These are phyloP conservation scores for Claviceps africana DNA, from an alignment of 2,329 filamentous ascomycete genomes.

Conservation along the genomic window DNA sequence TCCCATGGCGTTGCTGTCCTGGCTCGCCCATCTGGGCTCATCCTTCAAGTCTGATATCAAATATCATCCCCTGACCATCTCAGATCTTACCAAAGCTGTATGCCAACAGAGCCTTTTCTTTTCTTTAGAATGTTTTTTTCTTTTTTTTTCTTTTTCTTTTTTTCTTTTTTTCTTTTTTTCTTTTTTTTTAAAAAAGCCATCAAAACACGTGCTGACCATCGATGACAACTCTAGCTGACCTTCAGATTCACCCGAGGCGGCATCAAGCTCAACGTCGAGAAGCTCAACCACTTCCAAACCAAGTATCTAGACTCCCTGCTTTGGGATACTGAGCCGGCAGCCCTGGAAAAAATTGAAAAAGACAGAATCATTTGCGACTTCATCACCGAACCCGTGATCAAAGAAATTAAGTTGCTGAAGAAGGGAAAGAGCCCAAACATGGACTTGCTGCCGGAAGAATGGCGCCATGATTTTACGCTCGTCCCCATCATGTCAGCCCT, in stretches of 20 bases:
- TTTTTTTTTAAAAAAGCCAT: not conserved
- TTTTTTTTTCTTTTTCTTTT: too few species aligned
- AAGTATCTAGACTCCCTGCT: slow-evolving; percentile 36
- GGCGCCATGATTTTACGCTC: slow-evolving; percentile 12
- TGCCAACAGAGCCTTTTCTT: too few species aligned
- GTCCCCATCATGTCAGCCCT: slow-evolving; percentile 14
- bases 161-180: too few species aligned
- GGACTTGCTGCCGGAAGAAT: slow-evolving; percentile 7
- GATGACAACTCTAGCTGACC: slow-evolving; percentile 42
- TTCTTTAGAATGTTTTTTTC: too few species aligned
- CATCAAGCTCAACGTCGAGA: slow-evolving; percentile 66
- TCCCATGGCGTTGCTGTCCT: slow-evolving; percentile 52
- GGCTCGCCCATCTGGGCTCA: slow-evolving; percentile 55
- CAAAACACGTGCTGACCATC: slow-evolving; percentile 12
- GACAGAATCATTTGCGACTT: slow-evolving; percentile 11
- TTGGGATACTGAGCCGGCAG: slow-evolving; percentile 10
- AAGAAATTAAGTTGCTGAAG: slow-evolving; percentile 13
- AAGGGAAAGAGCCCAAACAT: not conserved
- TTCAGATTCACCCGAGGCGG: slow-evolving; percentile 87
- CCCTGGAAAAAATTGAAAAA: slow-evolving; percentile 1
- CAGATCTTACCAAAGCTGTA: slow-evolving; percentile 57
- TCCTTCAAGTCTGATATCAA: slow-evolving; percentile 15
- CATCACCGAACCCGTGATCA: slow-evolving; percentile 11
- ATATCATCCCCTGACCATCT: slow-evolving; percentile 32
- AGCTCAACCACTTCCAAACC: slow-evolving; percentile 67